These are phyloP conservation scores for Abortiporus biennis DNA, from an alignment of 1,284 basidiomycete genomes.

Conservation along the genomic window DNA sequence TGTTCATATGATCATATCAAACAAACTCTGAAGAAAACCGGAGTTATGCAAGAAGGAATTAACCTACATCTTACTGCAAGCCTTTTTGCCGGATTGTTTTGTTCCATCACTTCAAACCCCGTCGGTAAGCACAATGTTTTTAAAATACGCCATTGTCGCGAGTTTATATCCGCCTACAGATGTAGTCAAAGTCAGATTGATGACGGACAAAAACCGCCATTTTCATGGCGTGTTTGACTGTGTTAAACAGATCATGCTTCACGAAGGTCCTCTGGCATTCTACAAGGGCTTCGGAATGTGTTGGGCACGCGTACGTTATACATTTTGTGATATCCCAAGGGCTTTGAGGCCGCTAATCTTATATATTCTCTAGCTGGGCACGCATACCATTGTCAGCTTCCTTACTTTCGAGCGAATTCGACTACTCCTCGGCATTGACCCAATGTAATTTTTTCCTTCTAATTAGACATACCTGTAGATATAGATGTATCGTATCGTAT, in stretches of 20 bases:
- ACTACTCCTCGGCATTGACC: constrained; percentile 26
- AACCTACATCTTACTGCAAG: constrained; percentile 29
- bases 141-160: too few species aligned
- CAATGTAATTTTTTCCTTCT: too few species aligned
- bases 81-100: constrained; percentile 33
- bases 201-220: constrained; percentile 32
- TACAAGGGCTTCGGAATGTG: constrained; percentile 36
- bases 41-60: constrained; percentile 29
- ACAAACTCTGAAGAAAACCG: constrained; percentile 27
- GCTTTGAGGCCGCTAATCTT: not conserved
- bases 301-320: constrained; percentile 30
- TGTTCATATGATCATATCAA: constrained; percentile 35
- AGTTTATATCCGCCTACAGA: constrained; percentile 16
- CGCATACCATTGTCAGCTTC: constrained; percentile 32
- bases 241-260: constrained; percentile 22
- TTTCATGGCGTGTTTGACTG: constrained; percentile 27
- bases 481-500: too few species aligned
- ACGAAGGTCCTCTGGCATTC: constrained; percentile 30
- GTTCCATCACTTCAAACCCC: constrained; percentile 34
- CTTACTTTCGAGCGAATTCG: constrained; percentile 29
- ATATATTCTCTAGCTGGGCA: constrained; percentile 23
- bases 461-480: too few species aligned
- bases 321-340: not conserved
- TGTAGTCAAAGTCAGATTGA: constrained; percentile 34
- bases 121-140: constrained; percentile 21